Evolutionary conservation across 345 rosid genomes (phyloP).

Genomic region (Streptanthus diversifolius): DNA sequence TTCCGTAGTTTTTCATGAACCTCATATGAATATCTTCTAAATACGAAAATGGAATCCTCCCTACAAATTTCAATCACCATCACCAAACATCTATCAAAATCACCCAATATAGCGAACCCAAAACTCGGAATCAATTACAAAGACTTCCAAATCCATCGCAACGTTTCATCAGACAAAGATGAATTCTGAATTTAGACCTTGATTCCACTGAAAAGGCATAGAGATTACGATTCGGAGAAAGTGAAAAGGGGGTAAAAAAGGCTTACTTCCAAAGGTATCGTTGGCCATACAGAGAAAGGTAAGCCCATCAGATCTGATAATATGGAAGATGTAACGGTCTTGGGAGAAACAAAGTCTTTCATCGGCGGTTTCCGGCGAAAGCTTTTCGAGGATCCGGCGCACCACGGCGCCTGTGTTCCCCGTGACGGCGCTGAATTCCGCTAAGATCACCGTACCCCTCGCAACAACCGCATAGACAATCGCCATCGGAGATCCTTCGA

Average conservation of each 20-base stretch:
- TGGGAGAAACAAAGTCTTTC: constrained; percentile 88
- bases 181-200: neutral
- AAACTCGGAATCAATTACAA: neutral
- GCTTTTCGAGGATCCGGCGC: constrained; percentile 85
- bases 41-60: constrained; percentile 97
- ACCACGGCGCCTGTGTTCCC: constrained; percentile 92
- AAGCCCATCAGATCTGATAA: constrained; percentile 88
- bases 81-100: neutral
- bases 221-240: constrained; percentile 6
- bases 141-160: neutral
- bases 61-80: constrained; percentile 33
- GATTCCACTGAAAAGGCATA: neutral
- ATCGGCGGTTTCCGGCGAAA: constrained; percentile 67
- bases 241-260: neutral
- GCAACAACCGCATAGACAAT: constrained; percentile 89
- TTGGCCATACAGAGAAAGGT: constrained; percentile 95
- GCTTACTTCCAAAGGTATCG: constrained; percentile 86
- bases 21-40: constrained; percentile 95
- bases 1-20: constrained; percentile 93
- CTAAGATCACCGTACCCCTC: constrained; percentile 82
- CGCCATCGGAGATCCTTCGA: constrained; percentile 53
- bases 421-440: constrained; percentile 95
- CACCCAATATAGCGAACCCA: neutral
- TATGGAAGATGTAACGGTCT: constrained; percentile 89
- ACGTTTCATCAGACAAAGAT: neutral